Base-by-base conservation (phyloP, 2,329 filamentous ascomycete species). In the Cytospora mali region DNA sequence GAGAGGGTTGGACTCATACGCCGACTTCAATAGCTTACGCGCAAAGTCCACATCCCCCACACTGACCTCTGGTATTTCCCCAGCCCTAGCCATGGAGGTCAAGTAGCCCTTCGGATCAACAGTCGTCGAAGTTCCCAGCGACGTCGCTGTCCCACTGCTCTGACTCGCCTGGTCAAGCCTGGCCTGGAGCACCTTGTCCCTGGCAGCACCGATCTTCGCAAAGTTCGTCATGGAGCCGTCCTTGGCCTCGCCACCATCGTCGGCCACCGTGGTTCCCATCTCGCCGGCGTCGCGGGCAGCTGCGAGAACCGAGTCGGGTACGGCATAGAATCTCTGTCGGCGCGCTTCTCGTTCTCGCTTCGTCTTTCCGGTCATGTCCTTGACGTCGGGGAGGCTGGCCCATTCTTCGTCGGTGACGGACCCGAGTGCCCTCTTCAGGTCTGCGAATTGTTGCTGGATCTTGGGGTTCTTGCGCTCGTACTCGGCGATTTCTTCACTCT, bases 171-270 rank as follows among this genome's bases (percentile, higher is more conserved):
- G 91, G 70, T 98, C 94, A 49, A 99, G 81, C 68, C 92, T 88
- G n/a, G 96, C 94, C 74, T 97, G 90, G 58, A 99, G 84, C 48
- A 97, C 95, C 76, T 97, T 97, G 79, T 97, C 92, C 78, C 95
- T 88, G 23, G 95, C 96, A 51, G 93, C 93, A 76, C 96, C 95
- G 66, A 99, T 98, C 75, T 97, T 91, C 51, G 94, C 94, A 74
- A 99, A 99, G 74, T 99, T 97, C 13, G 94, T 99, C 86, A 97
- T 95, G 1, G 93, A 96, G 2, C 94, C 93, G 71, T 97, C 93
- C 62, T 88, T 84, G 29, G 75, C 77, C 54, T 81, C 78, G 23
- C 76, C 79, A 1, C 78, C 75, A 65, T 97, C 93, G 42, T 96
- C 92, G 51, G 88, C 84, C n/a, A 99, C 88, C 0, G 92, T 96